A percentile compares a stretch with the other conserved stretches of the same genome.
Evolutionary conservation across 169 alveolate species (phyloP).

Genomic region (Plasmodium knowlesi): DNA sequence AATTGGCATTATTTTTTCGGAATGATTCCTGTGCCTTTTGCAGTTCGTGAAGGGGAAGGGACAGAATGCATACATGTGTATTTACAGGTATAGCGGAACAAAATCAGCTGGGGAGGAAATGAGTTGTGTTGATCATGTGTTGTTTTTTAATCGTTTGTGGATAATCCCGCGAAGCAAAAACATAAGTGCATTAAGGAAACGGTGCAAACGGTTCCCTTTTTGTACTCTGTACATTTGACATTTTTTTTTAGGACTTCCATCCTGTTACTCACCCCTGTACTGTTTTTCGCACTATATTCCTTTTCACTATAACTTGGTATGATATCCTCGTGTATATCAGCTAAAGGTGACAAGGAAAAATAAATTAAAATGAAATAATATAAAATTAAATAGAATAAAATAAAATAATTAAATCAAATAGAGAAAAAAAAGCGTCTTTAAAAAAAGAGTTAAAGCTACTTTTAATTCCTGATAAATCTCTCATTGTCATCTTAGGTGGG

Average conservation of each 20-base stretch:
- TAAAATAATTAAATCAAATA: not conserved
- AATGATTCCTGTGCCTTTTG: constrained; percentile 20
- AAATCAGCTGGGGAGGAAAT: not conserved
- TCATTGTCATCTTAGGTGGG: constrained; percentile 6
- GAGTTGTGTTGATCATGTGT: not conserved
- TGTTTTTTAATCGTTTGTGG: not conserved
- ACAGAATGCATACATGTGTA: not conserved
- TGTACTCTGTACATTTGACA: constrained; percentile 24
- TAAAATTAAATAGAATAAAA: not conserved
- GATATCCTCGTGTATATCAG: constrained; percentile 12
- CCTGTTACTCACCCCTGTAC: not conserved
- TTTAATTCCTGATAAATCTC: constrained; percentile 20
- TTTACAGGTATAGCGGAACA: not conserved
- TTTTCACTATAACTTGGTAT: not conserved
- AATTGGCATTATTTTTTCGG: constrained; percentile 19
- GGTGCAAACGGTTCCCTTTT: not conserved
- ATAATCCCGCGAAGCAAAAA: not conserved
- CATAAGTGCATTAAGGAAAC: not conserved
- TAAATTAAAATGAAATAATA: no score
- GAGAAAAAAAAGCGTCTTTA: not conserved
- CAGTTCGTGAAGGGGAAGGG: not conserved
- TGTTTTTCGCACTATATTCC: not conserved
- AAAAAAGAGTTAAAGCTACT: constrained; percentile 12
- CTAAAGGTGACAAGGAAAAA: not conserved
- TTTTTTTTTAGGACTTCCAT: not conserved